Evolutionary conservation across 176 grass and related monocot species (phyloP), one percentile per base, ranked within the genome.

Genomic region (Microstegium vimineum): DNA sequence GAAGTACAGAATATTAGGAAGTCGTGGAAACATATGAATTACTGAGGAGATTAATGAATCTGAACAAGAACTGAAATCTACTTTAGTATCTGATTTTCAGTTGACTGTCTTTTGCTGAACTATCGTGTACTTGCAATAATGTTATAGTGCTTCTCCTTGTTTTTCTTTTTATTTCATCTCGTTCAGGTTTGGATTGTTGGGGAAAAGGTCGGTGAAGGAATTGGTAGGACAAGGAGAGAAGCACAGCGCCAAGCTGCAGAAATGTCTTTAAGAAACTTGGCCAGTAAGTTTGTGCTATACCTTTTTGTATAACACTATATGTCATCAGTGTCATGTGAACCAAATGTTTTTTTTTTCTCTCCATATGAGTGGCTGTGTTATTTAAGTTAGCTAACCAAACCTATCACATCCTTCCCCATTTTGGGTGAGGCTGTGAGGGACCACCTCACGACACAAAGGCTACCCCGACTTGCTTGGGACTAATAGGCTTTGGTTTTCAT

Each of bases 181-280:
- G 52, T 82, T 34, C 80, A 99, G 96, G 85, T 99, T 85, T 99
- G 91, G 89, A 88, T 99, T 85, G 89, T 94, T 73, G 96, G 96
- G 86, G 96, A 94, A 80, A 95, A 92, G 74, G 36, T 99, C 18
- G 93, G 93, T 83, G 91, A 92, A 90, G 96, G 89, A 68, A 84
- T 91, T 85, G 93, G 93, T 81, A 91, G 83, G 87, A 94, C 96
- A 65, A 99, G 96, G 87, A 99, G 86, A 82, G 89, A 95, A 90
- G 96, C 96, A 33, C 89, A 83, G 15, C 81, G 74, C 41, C 82
- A 88, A 83, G 93, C 96, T 83, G 89, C 96, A 56, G 93, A 95
- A 61, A 83, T 90, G 25, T 95, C 96, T 84, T 86, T 99, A 76
- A 84, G 86, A 79, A 90, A 88, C 74, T 83, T 99, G 46, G 90